Evolutionary conservation across 805 yeast genomes (phyloP), one percentile per base, ranked within the genome.

Genomic region (Cyberlindnera maritima): DNA sequence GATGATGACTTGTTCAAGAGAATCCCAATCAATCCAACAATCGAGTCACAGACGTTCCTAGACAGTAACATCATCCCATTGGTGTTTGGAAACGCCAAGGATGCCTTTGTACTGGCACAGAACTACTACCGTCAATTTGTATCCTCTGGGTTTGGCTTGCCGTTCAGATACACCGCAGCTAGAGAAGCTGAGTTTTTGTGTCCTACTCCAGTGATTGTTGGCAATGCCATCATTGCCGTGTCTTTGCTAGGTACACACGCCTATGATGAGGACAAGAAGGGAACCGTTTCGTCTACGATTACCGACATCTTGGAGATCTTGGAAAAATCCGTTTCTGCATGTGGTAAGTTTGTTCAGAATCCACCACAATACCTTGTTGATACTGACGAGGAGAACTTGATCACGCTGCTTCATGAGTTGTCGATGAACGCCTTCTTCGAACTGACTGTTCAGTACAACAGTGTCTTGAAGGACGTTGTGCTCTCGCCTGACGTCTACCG

Each of bases 361-460:
- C 70, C 72, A 36, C 62, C 60, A 17, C 36, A 38, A 14, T 48
- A 50, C 20, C 44, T 51, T 10, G 55, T 49, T 5, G 63, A 61
- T 4, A 41, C 48, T 10, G 54, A 56, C 4, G 53, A 59, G 4
- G 63, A 65, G 10, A 81, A 78, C 55, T 64, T 77, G 43, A 70
- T 85, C 21, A 72, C 75, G 1, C 63, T 79, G 36, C 63, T 86
- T 34, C 85, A 84, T 60, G 88, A 84, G 50, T 68, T 85, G 54
- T 70, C 88, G 1, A 72, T 85, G 64, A 75, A 73, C 47, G 81
- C 82, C 43, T 85, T 84, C 59, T 77, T 79, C 58, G 81, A 80
- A 49, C 71, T 85, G 38, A 83, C 86, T 26, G 67, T 85, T 32
- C 75, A 76, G 55, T 85, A 81, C 62, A 83, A 83, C 59, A 75